These are phyloP conservation scores for Melocanna baccifera DNA, from an alignment of 176 grass and related monocot species.

Conservation along the genomic window DNA sequence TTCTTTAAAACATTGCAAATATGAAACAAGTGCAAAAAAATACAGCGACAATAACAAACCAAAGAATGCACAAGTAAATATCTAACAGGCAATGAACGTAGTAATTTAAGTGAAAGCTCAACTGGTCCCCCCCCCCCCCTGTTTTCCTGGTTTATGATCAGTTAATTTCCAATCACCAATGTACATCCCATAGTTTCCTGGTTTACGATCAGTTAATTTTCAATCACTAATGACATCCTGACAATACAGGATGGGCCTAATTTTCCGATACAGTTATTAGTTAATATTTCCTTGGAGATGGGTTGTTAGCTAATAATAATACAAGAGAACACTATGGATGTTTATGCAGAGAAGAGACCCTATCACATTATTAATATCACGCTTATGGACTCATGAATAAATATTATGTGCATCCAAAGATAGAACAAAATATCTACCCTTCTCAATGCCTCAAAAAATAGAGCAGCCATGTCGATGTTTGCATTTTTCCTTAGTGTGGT, in stretches of 20 bases:
- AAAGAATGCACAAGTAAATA: neutral
- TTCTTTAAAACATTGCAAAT: neutral
- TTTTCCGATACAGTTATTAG: neutral
- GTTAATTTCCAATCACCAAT: neutral
- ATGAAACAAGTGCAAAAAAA: neutral
- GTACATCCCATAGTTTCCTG: neutral
- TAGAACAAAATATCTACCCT: conserved; percentile 50
- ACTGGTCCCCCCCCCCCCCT: neutral
- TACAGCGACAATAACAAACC: neutral
- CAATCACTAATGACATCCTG: neutral
- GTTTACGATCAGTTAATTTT: neutral
- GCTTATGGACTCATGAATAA: neutral
- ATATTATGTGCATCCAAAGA: conserved; percentile 13
- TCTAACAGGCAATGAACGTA: neutral
- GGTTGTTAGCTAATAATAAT: neutral
- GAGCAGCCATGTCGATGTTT: conserved; percentile 50
- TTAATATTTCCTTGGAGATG: neutral
- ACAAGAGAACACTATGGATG: neutral
- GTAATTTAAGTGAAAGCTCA: neutral
- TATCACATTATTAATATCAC: conserved; percentile 1
- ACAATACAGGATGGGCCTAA: neutral
- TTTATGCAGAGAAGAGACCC: neutral
- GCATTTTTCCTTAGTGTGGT: conserved; percentile 70
- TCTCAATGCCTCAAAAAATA: conserved; percentile 85
- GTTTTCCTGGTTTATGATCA: neutral